Conservation (phyloP, 352 stramenopile species). For the Lagenidium giganteum region DNA sequence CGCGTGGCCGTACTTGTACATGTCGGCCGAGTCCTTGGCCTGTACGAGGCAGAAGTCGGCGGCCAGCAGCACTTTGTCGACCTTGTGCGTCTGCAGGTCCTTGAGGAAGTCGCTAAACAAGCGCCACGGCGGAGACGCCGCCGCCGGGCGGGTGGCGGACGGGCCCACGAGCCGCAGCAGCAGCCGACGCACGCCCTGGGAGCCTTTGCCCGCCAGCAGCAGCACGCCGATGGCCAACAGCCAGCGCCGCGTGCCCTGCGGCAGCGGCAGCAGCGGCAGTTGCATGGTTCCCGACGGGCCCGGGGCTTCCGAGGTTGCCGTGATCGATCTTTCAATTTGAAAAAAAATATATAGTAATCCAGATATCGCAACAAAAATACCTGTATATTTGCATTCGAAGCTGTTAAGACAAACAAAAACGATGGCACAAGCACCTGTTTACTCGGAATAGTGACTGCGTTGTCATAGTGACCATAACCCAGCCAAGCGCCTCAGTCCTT, state of each 20-base stretch:
- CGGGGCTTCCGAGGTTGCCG: no score
- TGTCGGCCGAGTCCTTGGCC: constrained; percentile 26
- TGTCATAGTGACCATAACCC: no score
- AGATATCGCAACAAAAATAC: no score
- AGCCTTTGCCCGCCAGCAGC: constrained; percentile 31
- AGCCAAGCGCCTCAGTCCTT: not conserved
- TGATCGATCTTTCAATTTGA: no score
- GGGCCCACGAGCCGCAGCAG: constrained; percentile 13
- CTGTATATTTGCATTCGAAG: no score
- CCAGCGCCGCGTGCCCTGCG: constrained; percentile 23
- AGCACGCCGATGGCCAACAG: constrained; percentile 35
- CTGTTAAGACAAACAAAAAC: no score
- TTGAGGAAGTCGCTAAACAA: constrained; percentile 72
- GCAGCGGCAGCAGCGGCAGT: no score
- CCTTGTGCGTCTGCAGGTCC: constrained; percentile 35
- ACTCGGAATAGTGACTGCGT: no score
- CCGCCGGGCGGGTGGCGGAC: constrained; percentile 10
- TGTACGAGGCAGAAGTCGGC: constrained; percentile 54
- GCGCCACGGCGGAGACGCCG: constrained; percentile 27
- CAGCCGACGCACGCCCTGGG: constrained; percentile 21
- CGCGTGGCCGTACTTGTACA: constrained; percentile 45
- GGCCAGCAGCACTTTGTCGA: constrained; percentile 64
- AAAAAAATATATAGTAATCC: no score
- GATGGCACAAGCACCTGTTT: no score
- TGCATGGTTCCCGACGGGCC: no score